Percentiles rank a stretch among this genome's conserved stretches.
Conservation (phyloP, 2,329 filamentous ascomycete species). For the Diaporthe eres region DNA sequence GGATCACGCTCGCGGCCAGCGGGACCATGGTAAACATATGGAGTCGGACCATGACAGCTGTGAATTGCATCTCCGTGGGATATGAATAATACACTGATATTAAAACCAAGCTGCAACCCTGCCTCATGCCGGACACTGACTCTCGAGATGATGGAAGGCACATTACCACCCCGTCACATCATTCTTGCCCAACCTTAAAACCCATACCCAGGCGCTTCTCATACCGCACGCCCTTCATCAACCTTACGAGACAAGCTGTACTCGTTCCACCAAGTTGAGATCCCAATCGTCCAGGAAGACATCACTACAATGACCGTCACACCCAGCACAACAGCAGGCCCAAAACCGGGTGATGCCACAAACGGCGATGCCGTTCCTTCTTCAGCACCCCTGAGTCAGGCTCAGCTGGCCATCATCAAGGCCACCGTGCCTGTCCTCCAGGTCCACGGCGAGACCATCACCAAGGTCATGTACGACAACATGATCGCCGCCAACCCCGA, state of each 20-base stretch:
- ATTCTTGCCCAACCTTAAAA: constrained; percentile 10
- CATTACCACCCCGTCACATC: not conserved
- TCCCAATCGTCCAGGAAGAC: not conserved
- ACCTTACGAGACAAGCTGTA: not conserved
- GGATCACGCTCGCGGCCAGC: not conserved
- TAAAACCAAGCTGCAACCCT: constrained; percentile 18
- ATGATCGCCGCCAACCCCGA: constrained; percentile 75
- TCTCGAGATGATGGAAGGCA: not conserved
- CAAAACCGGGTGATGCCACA: constrained; percentile 19
- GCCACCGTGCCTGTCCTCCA: constrained; percentile 81
- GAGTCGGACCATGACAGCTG: not conserved
- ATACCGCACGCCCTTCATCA: not conserved
- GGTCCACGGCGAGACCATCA: constrained; percentile 78
- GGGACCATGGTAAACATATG: not conserved
- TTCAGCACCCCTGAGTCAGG: constrained; percentile 64
- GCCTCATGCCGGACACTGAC: not conserved
- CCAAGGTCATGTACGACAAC: constrained; percentile 79
- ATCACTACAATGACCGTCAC: constrained; percentile 2
- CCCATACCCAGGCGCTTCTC: not conserved
- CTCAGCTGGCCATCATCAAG: constrained; percentile 81
- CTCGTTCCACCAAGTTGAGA: not conserved
- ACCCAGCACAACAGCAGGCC: constrained; percentile 24
- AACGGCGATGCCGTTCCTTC: constrained; percentile 21
- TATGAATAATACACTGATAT: not conserved
- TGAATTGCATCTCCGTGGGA: constrained; percentile 27